Evolutionary conservation across 306 rosid species (phyloP), one percentile per base, ranked within the genome.

Genomic region (Castanea crenata): DNA sequence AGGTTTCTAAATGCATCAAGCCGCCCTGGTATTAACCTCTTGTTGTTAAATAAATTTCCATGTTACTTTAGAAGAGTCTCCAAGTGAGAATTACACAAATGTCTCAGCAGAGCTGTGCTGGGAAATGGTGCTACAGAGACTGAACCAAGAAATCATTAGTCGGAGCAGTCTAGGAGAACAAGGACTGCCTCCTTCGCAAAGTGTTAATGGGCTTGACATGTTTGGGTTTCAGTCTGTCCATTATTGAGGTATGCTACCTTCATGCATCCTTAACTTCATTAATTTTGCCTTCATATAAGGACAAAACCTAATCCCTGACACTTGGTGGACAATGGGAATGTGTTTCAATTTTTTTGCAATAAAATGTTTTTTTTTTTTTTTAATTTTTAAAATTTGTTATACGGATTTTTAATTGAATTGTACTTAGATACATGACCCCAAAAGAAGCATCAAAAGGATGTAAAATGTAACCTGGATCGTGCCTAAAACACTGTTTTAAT

Each of bases 61-160:
- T 97, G 98, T 94, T 73, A 88, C 84, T 55, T 70, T 88, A 86
- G 97, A 94, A 79, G 97, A 85, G 59, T 78, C 23, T 79, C 94
- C 97, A 13, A 67, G 68, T 11, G 91, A 76, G 77, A 69, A 65
- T 78, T 92, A 90, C 84, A 83, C 90, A 2, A 82, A 87, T 41
- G 78, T 78, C 63, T 85, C 97, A 10, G 84, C 92, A 41, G 90
- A 85, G 31, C 89, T 69, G 78, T 94, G 98, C 84, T 94, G 98
- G 98, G 89, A 89, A 81, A 90, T 78, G 85, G 89, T 94, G 69
- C 74, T 88, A 15, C 76, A 87, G 81, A 86, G 86, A 88, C 69
- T 94, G 74, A 84, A 71, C 73, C 44, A 55, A 57, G 94, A 88
- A 85, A 87, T 88, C 72, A 65, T 18, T 44, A 76, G 87, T 75